Base-by-base conservation (phyloP, 768 basidiomycete species). In the Kwoniella sp. region DNA sequence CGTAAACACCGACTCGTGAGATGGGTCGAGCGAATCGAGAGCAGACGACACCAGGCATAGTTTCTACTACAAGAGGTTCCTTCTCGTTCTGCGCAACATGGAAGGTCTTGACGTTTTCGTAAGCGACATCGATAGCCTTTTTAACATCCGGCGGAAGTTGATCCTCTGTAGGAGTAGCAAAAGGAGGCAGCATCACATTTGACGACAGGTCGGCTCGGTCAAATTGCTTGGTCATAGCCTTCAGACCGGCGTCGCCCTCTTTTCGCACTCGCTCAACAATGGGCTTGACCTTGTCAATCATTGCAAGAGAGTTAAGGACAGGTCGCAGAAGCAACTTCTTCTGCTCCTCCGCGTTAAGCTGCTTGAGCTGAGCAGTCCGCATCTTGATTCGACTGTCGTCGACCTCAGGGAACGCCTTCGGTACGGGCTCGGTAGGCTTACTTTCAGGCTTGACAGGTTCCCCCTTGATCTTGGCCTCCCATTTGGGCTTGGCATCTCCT, bases 11-110 rank as follows among this genome's bases (percentile, higher is more conserved):
- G 30, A 98, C 95, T 48, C 94, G 88, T 52, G 90, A 88, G 72
- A 99, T 93, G n/a, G 96, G 89, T 49, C 93, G 87, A 1, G 92
- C 89, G 80, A 98, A 96, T 44, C 96, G 88, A 53, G 92, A 89
- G 81, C 96, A 98, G 1, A 91, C 88, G 48, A 99, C 94, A 10
- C 96, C 96, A 7, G 96, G 94, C 91, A 92, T 97, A 12, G 96
- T 98, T 81, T 97, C 92, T 7, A 99, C 92, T 6, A 85, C 83
- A 48, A 99, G 84, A 24, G 86, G 82, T 55, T 85, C 83, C 52
- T 83, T 83, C 65, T 88, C 86, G n/a, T 85, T 82, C 81, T 98
- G 94, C 6, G 92, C 93, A 22, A 85, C 85, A 79, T 96, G 95
- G 85, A 97, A 98, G 73, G 87, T 88, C 80, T 84, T 85, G 76